Conservation (phyloP, 495 filamentous ascomycete genomes). For the Hyaloscypha hepaticicola region DNA sequence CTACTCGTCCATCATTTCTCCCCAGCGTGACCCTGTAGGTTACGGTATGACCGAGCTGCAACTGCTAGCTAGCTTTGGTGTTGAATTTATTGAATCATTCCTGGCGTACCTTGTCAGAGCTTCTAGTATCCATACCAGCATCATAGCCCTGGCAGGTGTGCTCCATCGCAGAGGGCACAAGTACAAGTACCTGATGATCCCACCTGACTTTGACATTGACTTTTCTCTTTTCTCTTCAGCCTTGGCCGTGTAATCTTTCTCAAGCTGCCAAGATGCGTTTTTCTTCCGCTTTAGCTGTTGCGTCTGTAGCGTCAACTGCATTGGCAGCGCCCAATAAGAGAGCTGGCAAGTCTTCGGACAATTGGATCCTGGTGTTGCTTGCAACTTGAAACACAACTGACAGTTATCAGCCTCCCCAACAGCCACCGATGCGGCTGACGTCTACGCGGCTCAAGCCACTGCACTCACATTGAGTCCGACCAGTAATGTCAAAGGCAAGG, state of each 20-base stretch:
- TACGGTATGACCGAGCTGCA: neutral
- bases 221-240: constrained; percentile 10
- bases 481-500: constrained; percentile 55
- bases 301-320: constrained; percentile 15
- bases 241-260: neutral
- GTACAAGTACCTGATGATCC: constrained; percentile 25
- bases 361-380: neutral
- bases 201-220: neutral
- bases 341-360: neutral
- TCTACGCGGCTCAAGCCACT: constrained; percentile 36
- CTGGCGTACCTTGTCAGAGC: neutral
- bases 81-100: neutral
- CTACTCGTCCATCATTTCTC: neutral
- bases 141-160: constrained; percentile 7
- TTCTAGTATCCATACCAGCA: constrained; percentile 10
- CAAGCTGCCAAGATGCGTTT: constrained; percentile 28
- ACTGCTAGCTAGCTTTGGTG: neutral
- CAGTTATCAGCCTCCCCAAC: constrained; percentile 19
- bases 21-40: neutral
- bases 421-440: constrained; percentile 26
- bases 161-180: neutral
- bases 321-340: constrained; percentile 9
- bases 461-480: constrained; percentile 48
- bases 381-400: neutral
- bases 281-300: constrained; percentile 10